Percentiles rank a stretch among this genome's conserved stretches.
Conservation (phyloP, 2,329 filamentous ascomycete species). For the Colletotrichum sp. region DNA sequence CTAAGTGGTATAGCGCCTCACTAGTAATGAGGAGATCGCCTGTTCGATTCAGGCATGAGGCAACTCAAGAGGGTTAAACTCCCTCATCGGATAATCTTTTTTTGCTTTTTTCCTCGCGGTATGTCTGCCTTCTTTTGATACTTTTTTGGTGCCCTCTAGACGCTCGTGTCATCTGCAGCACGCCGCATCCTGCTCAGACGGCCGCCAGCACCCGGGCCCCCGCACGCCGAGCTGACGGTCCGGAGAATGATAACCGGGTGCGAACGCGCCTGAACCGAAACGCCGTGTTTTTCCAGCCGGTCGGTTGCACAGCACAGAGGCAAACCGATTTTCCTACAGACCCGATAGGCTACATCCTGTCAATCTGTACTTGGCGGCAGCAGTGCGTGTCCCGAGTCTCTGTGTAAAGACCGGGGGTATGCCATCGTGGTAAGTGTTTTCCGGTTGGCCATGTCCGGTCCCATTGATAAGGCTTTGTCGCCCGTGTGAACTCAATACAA, state of each 20-base stretch:
- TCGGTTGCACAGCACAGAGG: neutral
- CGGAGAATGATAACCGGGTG: neutral
- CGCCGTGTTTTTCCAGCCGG: neutral
- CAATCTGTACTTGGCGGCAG: neutral
- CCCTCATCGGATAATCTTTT: rapidly evolving
- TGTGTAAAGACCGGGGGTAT: neutral
- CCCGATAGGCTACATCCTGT: neutral
- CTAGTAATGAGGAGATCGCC: constrained; percentile 19
- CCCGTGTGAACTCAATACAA: neutral
- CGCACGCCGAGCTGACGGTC: neutral
- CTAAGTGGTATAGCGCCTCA: constrained; percentile 20
- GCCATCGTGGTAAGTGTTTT: neutral
- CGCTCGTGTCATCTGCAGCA: neutral
- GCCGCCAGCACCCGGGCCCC: neutral
- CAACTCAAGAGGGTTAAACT: neutral
- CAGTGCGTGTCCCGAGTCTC: neutral
- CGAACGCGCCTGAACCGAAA: neutral
- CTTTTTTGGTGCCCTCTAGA: rapidly evolving
- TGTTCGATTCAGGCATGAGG: constrained; percentile 16
- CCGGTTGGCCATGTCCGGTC: neutral
- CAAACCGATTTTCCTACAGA: neutral
- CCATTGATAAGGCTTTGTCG: neutral
- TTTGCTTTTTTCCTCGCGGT: neutral
- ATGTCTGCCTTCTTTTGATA: neutral
- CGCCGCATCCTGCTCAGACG: neutral